Conservation (phyloP, 805 yeast species). For the Candida nemodendra region DNA sequence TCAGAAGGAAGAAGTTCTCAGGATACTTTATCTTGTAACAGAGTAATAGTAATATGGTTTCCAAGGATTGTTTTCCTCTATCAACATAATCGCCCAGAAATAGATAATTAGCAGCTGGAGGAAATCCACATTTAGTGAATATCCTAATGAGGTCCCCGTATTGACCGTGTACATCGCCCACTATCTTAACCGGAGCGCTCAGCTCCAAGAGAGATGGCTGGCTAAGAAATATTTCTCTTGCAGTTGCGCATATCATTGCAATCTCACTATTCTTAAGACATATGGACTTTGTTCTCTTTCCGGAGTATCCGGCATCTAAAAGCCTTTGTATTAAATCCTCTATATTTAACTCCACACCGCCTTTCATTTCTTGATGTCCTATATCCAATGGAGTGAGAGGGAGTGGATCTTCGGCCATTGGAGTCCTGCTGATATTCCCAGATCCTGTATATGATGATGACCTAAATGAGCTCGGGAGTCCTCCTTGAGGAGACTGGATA, state of each 20-base stretch:
- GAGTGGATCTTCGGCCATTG: slow-evolving; percentile 8
- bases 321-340: slow-evolving; percentile 90
- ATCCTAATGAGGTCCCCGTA: slow-evolving; percentile 86
- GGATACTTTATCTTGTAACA: slow-evolving; percentile 97
- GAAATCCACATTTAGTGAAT: slow-evolving; percentile 95
- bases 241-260: slow-evolving; percentile 78
- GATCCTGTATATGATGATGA: slow-evolving; percentile 13
- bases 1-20: slow-evolving; percentile 84
- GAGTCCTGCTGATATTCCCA: slow-evolving; percentile 5
- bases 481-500: slow-evolving; percentile 5
- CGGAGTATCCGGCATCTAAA: slow-evolving; percentile 93
- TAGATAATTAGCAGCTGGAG: slow-evolving; percentile 88
- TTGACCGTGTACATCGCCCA: slow-evolving; percentile 97
- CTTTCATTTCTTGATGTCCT: slow-evolving; percentile 7
- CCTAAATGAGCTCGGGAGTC: slow-evolving; percentile 5
- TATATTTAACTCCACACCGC: slow-evolving; percentile 35
- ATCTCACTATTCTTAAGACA: slow-evolving; percentile 91
- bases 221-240: slow-evolving; percentile 83
- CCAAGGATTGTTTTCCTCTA: slow-evolving; percentile 93
- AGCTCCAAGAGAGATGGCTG: slow-evolving; percentile 90
- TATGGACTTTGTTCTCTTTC: slow-evolving; percentile 85
- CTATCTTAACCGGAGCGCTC: slow-evolving; percentile 82
- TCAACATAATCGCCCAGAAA: slow-evolving; percentile 97
- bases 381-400: slow-evolving; percentile 22
- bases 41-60: slow-evolving; percentile 80